Percentiles rank a stretch among this genome's conserved stretches.
Evolutionary conservation across 2,329 filamentous ascomycete species (phyloP).

Genomic region (Fusarium staphyleae): DNA sequence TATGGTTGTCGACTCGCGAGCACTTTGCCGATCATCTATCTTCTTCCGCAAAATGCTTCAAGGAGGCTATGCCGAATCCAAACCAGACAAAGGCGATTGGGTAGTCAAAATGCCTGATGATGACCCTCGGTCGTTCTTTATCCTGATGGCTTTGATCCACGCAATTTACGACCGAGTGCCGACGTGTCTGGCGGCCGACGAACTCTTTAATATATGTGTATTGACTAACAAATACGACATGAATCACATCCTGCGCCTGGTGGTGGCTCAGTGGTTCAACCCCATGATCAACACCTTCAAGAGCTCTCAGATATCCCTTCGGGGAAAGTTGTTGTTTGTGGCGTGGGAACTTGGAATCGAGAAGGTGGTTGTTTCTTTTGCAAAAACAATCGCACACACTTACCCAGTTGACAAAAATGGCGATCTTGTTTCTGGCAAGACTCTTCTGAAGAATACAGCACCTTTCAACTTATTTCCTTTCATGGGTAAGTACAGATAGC

Average conservation of each 20-base stretch:
- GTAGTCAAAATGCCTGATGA: background rate
- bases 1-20: background rate
- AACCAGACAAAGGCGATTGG: background rate
- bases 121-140: background rate
- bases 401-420: background rate
- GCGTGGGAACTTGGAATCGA: slow-evolving; percentile 6
- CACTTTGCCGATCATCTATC: background rate
- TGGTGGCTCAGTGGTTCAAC: background rate
- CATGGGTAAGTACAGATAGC: background rate
- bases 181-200: background rate
- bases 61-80: background rate
- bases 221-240: slow-evolving; percentile 7
- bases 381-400: background rate
- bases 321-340: background rate
- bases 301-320: background rate
- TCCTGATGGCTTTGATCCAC: background rate
- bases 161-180: background rate
- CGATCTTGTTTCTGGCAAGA: background rate
- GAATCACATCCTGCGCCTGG: slow-evolving; percentile 1
- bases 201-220: background rate
- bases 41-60: background rate
- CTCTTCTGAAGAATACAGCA: background rate
- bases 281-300: background rate
- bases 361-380: background rate
- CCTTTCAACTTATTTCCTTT: background rate